These are phyloP conservation scores for Solanum etuberosum DNA, from an alignment of 257 asterid genomes.

Conservation along the genomic window DNA sequence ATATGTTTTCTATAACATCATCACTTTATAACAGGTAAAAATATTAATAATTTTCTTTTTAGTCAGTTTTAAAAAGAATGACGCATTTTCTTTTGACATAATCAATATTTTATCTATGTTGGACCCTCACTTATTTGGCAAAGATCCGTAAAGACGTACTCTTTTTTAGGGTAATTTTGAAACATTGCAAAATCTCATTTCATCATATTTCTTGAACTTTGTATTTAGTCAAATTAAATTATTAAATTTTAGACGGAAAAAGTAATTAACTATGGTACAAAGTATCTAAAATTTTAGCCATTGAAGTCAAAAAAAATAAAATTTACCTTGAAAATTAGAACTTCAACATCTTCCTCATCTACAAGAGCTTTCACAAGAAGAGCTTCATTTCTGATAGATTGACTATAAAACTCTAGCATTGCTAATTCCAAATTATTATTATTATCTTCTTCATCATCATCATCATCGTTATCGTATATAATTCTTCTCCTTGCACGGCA, in stretches of 20 bases:
- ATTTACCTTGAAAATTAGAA: conserved; percentile 42
- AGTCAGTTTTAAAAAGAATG: too few species aligned
- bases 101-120: not conserved
- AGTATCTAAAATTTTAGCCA: not conserved
- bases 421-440: conserved; percentile 45
- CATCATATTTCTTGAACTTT: not conserved
- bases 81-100: not conserved
- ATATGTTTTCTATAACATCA: too few species aligned
- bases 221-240: not conserved
- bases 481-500: conserved; percentile 37
- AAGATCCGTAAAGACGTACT: too few species aligned
- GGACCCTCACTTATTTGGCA: not conserved
- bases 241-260: not conserved
- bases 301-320: not conserved
- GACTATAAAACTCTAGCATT: conserved; percentile 44
- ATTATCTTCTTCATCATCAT: conserved; percentile 26
- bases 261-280: not conserved
- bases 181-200: not conserved
- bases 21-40: not conserved
- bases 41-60: too few species aligned
- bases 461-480: conserved; percentile 6
- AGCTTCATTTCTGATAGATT: conserved; percentile 36
- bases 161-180: not conserved
- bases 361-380: conserved; percentile 47
- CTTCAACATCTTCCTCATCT: conserved; percentile 40